Base-by-base conservation (phyloP, 2,329 filamentous ascomycete species). In the Helotiales sp. region DNA sequence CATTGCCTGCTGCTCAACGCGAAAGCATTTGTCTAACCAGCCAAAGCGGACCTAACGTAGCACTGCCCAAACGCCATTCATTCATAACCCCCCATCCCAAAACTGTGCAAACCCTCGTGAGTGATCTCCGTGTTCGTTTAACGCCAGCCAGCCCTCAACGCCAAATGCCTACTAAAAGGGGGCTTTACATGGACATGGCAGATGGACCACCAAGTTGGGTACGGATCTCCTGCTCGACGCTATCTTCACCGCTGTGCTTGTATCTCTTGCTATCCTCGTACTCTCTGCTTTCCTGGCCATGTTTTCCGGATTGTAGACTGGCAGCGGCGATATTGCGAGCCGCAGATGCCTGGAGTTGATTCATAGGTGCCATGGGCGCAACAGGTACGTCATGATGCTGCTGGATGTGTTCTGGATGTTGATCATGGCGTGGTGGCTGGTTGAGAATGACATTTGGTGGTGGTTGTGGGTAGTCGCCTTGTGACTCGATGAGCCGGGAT, bases 401-500 rank as follows among this genome's bases (percentile, higher is more conserved):
- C 20, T 64, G 63, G 20, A 72, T 73, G 34, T 75, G 75, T 32
- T 72, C 65, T 11, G 71, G 30, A 32, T 77, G 76, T n/a, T 73
- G 65, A 3, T 63, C 61, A 40, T 66, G 77, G 67, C 72, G 75
- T 70, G 64, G 73, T 65, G 86, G 84, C 66, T 86, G 84, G 61
- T 81, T 83, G 30, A 97, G 82, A 75, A 93, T 92, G 71, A 97
- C 86, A 72, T 93, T 93, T 1, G 91, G 84, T 0, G 95, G 95
- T 10, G 94, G 90, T 69, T 91, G 91, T 0, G 96, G 96, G 64
- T 92, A 89, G 73, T 97, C 93, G 76, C 91, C 91, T 74, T 93
- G 89, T 2, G 89, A 86, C 73, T 97, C 94, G 68, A 97, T 85
- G 40, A 98, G 85, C 47, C 93, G 89, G 5, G 91, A 91, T 79